Evolutionary conservation across 768 basidiomycete species (phyloP), one percentile per base, ranked within the genome.

Genomic region (Naganishia antarctica): DNA sequence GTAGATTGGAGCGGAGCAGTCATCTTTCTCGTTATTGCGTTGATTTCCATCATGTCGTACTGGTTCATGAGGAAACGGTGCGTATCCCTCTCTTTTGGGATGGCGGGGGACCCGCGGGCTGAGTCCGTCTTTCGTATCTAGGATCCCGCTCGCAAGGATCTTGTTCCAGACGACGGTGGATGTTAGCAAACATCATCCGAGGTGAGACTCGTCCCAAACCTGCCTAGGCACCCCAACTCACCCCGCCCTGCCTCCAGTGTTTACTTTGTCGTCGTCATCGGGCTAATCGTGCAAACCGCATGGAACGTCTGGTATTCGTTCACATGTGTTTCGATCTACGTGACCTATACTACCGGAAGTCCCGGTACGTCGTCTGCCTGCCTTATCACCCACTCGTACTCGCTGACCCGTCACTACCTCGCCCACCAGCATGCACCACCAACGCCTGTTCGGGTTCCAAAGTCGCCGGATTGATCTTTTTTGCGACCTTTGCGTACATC

Each of bases 81-180:
- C 50, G 76, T 26, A 15, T 15, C 29, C 41, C 32, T 37, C 31
- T 28, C 21, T 44, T 12, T 12, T 4, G 12, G 21, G 41, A 29
- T 11, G 25, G n/a, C 6, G 31, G 26, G n/a, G n/a, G n/a, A n/a
- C n/a, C n/a, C n/a, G n/a, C n/a, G n/a, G n/a, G 1, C 21, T 21
- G 26, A 16, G 15, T 18, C 5, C n/a, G n/a, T n/a, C 13, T 3
- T 23, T 16, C 34, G 25, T n/a, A 15, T 16, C n/a, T 9, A 85
- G 89, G 31, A 91, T 92, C 58, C 89, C 89, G 0, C 80, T 92
- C 2, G 88, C 89, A 0, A 84, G 87, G 8, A 76, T 91, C 7
- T 82, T 90, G 2, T 82, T 91, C 3, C 88, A 90, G 76, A 85
- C 88, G 26, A 86, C 87, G 7, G 88, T 91, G 81, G 89, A 91